phyloP scores from a whole-genome alignment of 2,329 filamentous ascomycete genomes.

The Cladosporium phlei region DNA sequence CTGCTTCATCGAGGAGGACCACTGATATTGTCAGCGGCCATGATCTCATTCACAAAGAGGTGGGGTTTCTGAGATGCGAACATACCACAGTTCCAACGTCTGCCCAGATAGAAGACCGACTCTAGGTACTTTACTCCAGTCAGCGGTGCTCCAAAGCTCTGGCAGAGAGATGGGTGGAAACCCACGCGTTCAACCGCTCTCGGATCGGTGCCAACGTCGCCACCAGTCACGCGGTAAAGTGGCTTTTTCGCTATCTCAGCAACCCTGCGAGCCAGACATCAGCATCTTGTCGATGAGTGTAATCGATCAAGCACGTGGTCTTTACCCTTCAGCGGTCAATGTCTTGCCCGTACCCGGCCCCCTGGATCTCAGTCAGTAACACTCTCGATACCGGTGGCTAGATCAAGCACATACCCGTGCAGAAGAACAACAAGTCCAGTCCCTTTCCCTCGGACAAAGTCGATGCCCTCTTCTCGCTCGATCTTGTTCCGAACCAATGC shows the following conservation, averaged over 20 bases:
- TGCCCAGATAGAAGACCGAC: conserved; percentile 40
- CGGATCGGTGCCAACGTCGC: conserved; percentile 7
- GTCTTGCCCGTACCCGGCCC: conserved; percentile 35
- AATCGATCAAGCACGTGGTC: too few relatives aligned
- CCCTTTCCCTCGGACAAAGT: conserved; percentile 24
- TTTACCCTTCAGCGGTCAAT: conserved; percentile 35
- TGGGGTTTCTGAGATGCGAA: too few relatives aligned
- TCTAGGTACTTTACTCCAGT: background rate
- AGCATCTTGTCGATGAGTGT: too few relatives aligned
- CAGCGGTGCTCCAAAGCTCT: too few relatives aligned
- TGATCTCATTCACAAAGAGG: too few relatives aligned
- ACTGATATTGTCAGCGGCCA: too few relatives aligned
- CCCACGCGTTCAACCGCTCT: background rate
- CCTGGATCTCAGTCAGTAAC: too few relatives aligned
- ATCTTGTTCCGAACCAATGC: background rate
- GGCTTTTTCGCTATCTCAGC: conserved; percentile 33
- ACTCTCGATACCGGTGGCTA: too few relatives aligned
- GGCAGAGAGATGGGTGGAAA: too few relatives aligned
- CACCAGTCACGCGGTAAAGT: conserved; percentile 30
- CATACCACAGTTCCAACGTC: conserved; percentile 46
- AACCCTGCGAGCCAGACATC: too few relatives aligned
- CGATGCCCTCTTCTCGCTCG: background rate
- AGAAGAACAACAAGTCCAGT: conserved; percentile 33
- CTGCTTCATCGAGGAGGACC: conserved; percentile 55
- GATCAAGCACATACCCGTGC: too few relatives aligned